Base-by-base conservation (phyloP, 495 filamentous ascomycete genomes). In the Platismatia glauca region DNA sequence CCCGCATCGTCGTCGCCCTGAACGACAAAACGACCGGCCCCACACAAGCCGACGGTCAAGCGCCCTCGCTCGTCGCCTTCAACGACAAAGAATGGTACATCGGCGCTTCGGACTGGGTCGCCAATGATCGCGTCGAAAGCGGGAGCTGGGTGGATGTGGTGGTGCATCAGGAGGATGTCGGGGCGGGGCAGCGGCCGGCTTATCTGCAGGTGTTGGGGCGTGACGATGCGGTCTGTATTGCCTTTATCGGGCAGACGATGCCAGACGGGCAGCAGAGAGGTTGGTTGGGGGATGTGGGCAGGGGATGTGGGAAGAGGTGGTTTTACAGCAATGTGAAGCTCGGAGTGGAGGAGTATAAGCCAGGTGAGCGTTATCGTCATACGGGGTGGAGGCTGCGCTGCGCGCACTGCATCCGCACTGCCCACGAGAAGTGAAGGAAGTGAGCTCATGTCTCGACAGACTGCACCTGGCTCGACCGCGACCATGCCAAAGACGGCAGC, bases 161-260 rank as follows among this genome's bases (percentile, higher is more conserved):
- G 44, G 44, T 48, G 9, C n/a, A 48, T 48, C 44, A 48, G 44
- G 24, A 24, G n/a, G 22, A 24, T 9, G 9, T 3, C 4, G 44
- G n/a, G 2, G n/a, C 44, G 24, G 44, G 22, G 44, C 22, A 48
- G 24, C 22, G 27, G 22, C 44, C 44, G 22, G 9, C 41, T 48
- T 60, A 60, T 22, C 0, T 60, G 22, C 43, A 60, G 20, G 38
- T 60, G 15, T n/a, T 60, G n/a, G 58, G 39, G 5, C 29, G 38
- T 20, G 50, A 39, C 27, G 50, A 62, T 56, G 60, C 50, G 16
- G 24, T 56, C 29, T 62, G 60, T 20, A 16, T 62, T 15, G 60
- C 60, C 7, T 57, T 43, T 22, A 20, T 62, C 9, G 34, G 46
- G 33, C 60, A 46, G 9, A 62, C 60, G 24, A 29, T 33, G 35